Evolutionary conservation across 228 moss, liverwort and hornwort species (phyloP).

Genomic region (Sphagnum fallax): DNA sequence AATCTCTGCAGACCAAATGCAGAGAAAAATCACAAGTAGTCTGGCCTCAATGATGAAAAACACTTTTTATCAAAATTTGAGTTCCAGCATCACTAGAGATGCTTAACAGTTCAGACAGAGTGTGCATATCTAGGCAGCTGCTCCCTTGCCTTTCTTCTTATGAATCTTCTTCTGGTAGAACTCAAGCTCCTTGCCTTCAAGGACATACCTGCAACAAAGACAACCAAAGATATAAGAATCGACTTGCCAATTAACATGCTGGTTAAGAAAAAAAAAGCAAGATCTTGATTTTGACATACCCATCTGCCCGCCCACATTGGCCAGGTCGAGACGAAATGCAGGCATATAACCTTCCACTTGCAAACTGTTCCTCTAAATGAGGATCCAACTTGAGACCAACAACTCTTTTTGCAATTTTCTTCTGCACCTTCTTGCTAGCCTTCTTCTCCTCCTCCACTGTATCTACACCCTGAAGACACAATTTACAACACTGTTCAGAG

Average conservation of each 20-base stretch:
- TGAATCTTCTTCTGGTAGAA: slow-evolving; percentile 64
- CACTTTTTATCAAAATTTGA: too few relatives aligned
- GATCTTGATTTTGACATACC: slow-evolving; percentile 19
- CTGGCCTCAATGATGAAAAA: too few relatives aligned
- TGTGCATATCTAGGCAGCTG: slow-evolving; percentile 24
- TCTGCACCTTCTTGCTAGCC: slow-evolving; percentile 47
- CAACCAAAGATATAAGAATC: not conserved
- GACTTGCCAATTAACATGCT: not conserved
- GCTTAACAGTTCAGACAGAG: too few relatives aligned
- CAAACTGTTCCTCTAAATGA: slow-evolving; percentile 81
- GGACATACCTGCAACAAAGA: slow-evolving; percentile 30
- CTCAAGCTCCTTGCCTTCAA: slow-evolving; percentile 60
- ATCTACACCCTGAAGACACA: slow-evolving; percentile 19
- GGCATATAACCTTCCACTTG: slow-evolving; percentile 79
- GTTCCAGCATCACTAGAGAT: too few relatives aligned
- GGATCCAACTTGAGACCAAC: slow-evolving; percentile 59
- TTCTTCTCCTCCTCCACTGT: slow-evolving; percentile 51
- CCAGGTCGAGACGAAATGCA: slow-evolving; percentile 78
- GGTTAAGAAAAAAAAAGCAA: not conserved
- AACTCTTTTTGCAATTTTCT: slow-evolving; percentile 71
- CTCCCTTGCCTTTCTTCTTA: slow-evolving; percentile 65
- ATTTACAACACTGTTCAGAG: not conserved
- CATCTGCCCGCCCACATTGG: slow-evolving; percentile 81
- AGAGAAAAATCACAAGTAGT: too few relatives aligned
- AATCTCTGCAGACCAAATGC: too few relatives aligned